Evolutionary conservation across 768 basidiomycete genomes (phyloP), one percentile per base, ranked within the genome.

Genomic region (Mycena albidolilacea): DNA sequence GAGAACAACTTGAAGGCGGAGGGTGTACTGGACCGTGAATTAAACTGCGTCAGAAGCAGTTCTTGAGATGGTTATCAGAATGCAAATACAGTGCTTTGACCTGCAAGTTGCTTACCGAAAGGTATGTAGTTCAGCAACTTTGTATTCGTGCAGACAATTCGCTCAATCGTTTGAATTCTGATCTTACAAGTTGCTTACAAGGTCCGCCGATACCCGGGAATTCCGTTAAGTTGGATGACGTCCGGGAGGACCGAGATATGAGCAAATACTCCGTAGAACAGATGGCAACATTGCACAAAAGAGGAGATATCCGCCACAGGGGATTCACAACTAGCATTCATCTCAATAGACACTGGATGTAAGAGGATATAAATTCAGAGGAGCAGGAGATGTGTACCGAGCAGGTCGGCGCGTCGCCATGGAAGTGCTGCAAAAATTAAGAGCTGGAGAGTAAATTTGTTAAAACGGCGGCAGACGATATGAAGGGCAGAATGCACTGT

Each of bases 1-100:
- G 15, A 37, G 14, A 37, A 37, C 35, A 37, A 23, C 23, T 23
- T 7, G 23, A 46, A 17, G 17, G 7, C 46, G 15, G 46, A 48
- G 14, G 15, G 17, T 48, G 52, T 30, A 30, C n/a, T 9, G 10
- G 52, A 5, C 21, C 10, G 14, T 52, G 50, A 52, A 7, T 30
- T 52, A 52, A 52, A 52, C 0, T 50, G 8, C 52, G 11, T 23
- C 52, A 11, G 9, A 23, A 9, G 21, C 11, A 1, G 17, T 14
- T 48, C 46, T 48, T 15, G n/a, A 52, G 52, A 54, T 54, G 52
- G 30, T 54, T 54, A 54, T 54, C 52, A 54, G 23, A 54, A 23
- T 12, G 11, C 21, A 30, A 54, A 23, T 21, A 54, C 23, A 54
- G 41, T 11, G 23, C n/a, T 54, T 30, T 23, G n/a, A n/a, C 7